Base-by-base conservation (phyloP, 139 green algal species). In the Mesotaenium endlicherianum region DNA sequence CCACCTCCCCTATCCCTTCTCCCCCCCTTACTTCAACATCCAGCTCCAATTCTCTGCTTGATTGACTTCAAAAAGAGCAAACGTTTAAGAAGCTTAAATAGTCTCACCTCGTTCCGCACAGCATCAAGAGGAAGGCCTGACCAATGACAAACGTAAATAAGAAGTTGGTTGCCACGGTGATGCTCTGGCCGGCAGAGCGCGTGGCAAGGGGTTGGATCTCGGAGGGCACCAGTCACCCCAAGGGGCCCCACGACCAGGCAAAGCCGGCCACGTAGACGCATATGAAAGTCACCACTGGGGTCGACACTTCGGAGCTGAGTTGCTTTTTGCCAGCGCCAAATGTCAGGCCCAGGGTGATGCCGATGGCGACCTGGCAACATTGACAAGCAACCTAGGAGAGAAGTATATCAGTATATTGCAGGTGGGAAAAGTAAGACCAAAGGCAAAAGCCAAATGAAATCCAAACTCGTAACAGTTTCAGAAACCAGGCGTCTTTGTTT, bases 261-360 rank as follows among this genome's bases (percentile, higher is more conserved):
- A 93, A 94, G n/a, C 86, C 90, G 38, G 89, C 82, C 34, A 95
- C 91, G 71, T 91, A 96, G 55, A 95, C 50, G 88, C 90, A 94
- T 80, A 95, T 94, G 58, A 94, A 57, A 2, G 90, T 89, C 5
- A 95, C 79, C 0, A 93, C 74, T 41, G 87, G 79, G 17, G 58
- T 77, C 39, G 44, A 58, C 1, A 74, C 38, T 8, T 85, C 74
- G 20, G 88, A 60, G 30, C 67, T 88, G 14, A 36, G 17, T 26
- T 39, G 53, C 75, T 45, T 59, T 36, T 58, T 75, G 50, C 72
- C 75, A 2, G 30, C 82, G n/a, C 57, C 59, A 50, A 84, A 87
- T 30, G 36, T 59, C n/a, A 84, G 34, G 50, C 49, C 49, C 20
- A 81, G 75, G 34, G 91, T 71, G 44, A 84, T 82, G 16, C 36